Percentiles rank a stretch among this genome's conserved stretches.
These are phyloP conservation scores for Vitis riparia DNA, from an alignment of 164 flowering plant species.

Conservation along the genomic window DNA sequence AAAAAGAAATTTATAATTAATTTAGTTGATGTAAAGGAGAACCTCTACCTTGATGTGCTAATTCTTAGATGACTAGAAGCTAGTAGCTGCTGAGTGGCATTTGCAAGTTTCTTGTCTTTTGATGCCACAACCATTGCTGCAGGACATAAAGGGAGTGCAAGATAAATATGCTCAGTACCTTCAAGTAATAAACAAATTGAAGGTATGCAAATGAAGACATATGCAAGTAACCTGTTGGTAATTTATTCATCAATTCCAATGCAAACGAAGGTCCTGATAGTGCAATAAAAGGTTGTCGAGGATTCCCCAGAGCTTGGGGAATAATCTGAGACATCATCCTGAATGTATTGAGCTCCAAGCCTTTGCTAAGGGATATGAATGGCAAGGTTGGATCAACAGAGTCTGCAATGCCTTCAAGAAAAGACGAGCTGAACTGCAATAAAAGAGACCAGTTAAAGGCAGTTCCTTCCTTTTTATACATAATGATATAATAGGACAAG, in stretches of 20 bases:
- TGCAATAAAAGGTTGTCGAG: slow-evolving; percentile 86
- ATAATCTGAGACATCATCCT: slow-evolving; percentile 98
- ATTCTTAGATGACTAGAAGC: slow-evolving; percentile 80
- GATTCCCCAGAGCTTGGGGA: slow-evolving; percentile 71
- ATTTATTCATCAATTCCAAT: slow-evolving; percentile 76
- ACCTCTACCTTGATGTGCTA: slow-evolving; percentile 76
- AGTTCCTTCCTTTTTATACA: background rate
- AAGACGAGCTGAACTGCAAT: slow-evolving; percentile 91
- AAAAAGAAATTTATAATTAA: background rate
- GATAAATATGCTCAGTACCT: slow-evolving; percentile 1
- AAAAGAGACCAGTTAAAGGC: slow-evolving; percentile 15
- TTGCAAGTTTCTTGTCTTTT: slow-evolving; percentile 80
- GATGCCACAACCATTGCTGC: slow-evolving; percentile 98
- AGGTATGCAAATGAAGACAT: background rate
- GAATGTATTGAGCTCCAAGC: slow-evolving; percentile 85
- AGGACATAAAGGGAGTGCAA: slow-evolving; percentile 16
- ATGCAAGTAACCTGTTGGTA: slow-evolving; percentile 75
- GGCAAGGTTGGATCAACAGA: slow-evolving; percentile 85
- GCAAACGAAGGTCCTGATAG: slow-evolving; percentile 98
- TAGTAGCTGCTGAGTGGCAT: slow-evolving; percentile 85
- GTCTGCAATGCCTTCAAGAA: slow-evolving; percentile 75
- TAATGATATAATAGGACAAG: background rate
- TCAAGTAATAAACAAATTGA: background rate
- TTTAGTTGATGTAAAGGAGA: background rate
- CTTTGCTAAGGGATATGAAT: slow-evolving; percentile 94